Evolutionary conservation across 208 protist species (phyloP).

Genomic region (Endotrypanum monterogeii): DNA sequence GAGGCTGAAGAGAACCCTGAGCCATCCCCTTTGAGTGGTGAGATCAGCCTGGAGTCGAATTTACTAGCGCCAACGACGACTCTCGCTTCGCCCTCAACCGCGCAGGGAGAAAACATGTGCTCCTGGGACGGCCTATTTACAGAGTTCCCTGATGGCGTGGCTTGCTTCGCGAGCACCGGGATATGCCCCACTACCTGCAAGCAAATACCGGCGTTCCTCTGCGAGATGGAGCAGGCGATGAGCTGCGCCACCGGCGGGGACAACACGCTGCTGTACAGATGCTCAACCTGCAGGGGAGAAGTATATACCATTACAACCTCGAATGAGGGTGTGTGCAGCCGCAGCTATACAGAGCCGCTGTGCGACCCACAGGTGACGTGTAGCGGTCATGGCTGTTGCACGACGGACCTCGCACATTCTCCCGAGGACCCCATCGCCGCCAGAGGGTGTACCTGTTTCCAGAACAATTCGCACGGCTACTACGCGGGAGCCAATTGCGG

Average conservation of each 20-base stretch:
- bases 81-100: slow-evolving; percentile 5
- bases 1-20: neutral
- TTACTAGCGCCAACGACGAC: neutral
- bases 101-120: slow-evolving; percentile 30
- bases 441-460: slow-evolving; percentile 45
- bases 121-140: slow-evolving; percentile 55
- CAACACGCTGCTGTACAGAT: slow-evolving; percentile 37
- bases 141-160: slow-evolving; percentile 37
- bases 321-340: slow-evolving; percentile 12
- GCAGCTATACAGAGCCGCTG: slow-evolving; percentile 19
- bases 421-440: neutral
- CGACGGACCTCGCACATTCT: neutral
- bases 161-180: slow-evolving; percentile 57
- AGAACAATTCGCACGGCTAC: slow-evolving; percentile 41
- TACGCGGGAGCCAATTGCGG: slow-evolving; percentile 40
- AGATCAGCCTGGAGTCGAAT: neutral
- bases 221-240: slow-evolving; percentile 21
- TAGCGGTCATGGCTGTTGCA: slow-evolving; percentile 68
- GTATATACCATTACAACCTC: slow-evolving; percentile 45
- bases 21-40: neutral
- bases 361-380: slow-evolving; percentile 36
- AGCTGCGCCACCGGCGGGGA: slow-evolving; percentile 14
- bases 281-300: slow-evolving; percentile 59
- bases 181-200: slow-evolving; percentile 47
- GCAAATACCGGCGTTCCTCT: slow-evolving; percentile 34